These are phyloP conservation scores for Symbiodinium natans DNA, from an alignment of 73 alveolate genomes.

Conservation along the genomic window DNA sequence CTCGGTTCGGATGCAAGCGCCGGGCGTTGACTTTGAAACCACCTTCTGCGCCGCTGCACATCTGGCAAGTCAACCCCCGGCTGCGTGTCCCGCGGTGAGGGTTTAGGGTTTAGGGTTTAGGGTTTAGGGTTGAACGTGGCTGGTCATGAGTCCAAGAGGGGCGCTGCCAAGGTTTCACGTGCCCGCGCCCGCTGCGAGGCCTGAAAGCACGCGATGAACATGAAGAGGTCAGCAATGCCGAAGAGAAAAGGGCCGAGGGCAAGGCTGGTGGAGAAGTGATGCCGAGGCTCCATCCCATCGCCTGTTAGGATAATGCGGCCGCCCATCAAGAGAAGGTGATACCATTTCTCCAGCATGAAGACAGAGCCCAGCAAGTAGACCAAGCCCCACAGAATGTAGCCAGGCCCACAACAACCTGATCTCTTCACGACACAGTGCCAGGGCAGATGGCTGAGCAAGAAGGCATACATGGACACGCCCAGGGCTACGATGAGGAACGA, in stretches of 20 bases:
- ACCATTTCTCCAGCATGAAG: neutral
- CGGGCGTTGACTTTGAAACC: too few species aligned
- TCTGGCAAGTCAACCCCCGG: too few species aligned
- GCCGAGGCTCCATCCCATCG: neutral
- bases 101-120: too few species aligned
- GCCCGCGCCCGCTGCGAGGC: neutral
- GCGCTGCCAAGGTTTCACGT: neutral
- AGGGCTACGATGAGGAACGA: neutral
- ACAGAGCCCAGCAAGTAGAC: neutral
- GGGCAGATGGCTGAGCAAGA: neutral
- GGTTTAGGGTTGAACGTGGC: too few species aligned
- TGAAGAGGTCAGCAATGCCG: conserved; percentile 1
- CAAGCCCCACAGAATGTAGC: neutral
- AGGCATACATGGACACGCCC: neutral
- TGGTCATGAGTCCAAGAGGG: conserved; percentile 1
- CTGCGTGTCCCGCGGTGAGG: too few species aligned
- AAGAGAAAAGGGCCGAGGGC: neutral
- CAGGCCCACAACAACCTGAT: neutral
- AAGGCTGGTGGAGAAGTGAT: neutral
- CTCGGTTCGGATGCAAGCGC: too few species aligned
- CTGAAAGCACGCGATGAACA: neutral
- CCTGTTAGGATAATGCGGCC: neutral
- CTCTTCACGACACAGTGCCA: conserved; percentile 23
- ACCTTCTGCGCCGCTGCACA: too few species aligned
- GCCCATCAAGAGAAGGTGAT: neutral